Evolutionary conservation across 441 rosid genomes (phyloP).

Genomic region (Viola pubescens): DNA sequence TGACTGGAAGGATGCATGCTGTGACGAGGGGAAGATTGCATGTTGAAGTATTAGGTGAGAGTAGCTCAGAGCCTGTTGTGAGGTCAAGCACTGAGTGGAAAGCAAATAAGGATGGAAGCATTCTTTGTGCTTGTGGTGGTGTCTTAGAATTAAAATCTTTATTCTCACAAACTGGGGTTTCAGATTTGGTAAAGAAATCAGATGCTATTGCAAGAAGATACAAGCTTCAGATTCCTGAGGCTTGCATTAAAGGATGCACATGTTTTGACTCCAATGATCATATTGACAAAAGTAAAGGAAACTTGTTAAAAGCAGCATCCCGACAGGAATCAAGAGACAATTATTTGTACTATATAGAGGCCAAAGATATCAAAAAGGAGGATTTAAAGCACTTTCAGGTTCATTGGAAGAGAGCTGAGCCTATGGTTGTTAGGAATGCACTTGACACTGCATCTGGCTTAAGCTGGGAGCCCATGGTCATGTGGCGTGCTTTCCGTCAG

Average conservation of each 20-base stretch:
- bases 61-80: conserved; percentile 11
- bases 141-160: conserved; percentile 40
- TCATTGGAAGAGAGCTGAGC: conserved; percentile 67
- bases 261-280: no score
- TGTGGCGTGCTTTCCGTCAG: conserved; percentile 26
- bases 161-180: conserved; percentile 17
- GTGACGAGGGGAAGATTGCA: neutral
- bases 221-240: no score
- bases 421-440: conserved; percentile 51
- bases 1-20: no score
- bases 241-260: no score
- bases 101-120: conserved; percentile 45
- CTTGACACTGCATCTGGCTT: conserved; percentile 27
- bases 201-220: no score
- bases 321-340: no score
- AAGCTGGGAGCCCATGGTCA: neutral
- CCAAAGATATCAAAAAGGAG: no score
- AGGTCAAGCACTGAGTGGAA: conserved; percentile 40
- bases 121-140: conserved; percentile 61
- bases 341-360: no score
- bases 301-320: no score
- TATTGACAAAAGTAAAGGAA: no score
- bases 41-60: conserved; percentile 2
- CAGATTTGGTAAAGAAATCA: no score
- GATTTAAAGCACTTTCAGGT: no score